A percentile compares a stretch with the other conserved stretches of the same genome.
phyloP scores from a whole-genome alignment of 2,329 filamentous ascomycete genomes.

The Talaromyces sp. region DNA sequence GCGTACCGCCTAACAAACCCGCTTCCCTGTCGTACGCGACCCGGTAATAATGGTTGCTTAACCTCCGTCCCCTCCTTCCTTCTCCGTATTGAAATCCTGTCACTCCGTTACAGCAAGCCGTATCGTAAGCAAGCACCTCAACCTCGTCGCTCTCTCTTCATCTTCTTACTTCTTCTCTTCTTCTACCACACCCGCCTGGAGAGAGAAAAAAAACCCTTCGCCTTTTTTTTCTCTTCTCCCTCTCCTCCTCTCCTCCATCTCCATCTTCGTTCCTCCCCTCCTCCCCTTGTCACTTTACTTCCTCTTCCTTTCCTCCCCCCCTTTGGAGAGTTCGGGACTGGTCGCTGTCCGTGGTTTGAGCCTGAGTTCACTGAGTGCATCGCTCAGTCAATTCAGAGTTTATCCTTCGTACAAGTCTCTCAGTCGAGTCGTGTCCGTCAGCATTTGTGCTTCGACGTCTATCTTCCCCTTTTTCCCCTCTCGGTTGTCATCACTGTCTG shows the following conservation, averaged over 20 bases:
- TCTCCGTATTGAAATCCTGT: not conserved
- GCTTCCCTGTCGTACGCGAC: slow-evolving; percentile 8
- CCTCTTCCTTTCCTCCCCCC: slow-evolving; percentile 20
- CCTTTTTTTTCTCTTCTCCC: slow-evolving; percentile 25
- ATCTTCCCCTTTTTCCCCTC: slow-evolving; percentile 11
- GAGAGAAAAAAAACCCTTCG: slow-evolving; percentile 31
- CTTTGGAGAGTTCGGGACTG: slow-evolving; percentile 36
- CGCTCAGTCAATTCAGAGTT: not conserved
- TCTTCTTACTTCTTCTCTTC: slow-evolving; percentile 25
- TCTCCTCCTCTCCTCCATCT: slow-evolving; percentile 28
- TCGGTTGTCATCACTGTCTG: slow-evolving; percentile 29
- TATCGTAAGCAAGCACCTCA: not conserved
- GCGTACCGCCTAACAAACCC: not conserved
- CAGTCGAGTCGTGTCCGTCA: slow-evolving; percentile 34
- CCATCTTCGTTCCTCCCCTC: slow-evolving; percentile 22
- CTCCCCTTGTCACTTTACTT: slow-evolving; percentile 14
- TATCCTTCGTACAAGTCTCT: slow-evolving; percentile 24
- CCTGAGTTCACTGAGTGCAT: not conserved
- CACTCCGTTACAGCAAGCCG: not conserved
- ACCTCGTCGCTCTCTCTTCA: slow-evolving; percentile 12
- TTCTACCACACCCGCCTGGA: slow-evolving; percentile 37
- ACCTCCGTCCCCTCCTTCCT: not conserved
- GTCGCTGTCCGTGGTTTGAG: slow-evolving; percentile 22
- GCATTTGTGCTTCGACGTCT: slow-evolving; percentile 29
- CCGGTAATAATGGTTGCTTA: slow-evolving; percentile 2